Evolutionary conservation across 495 filamentous ascomycete species (phyloP), one percentile per base, ranked within the genome.

Genomic region (Hyaloscypha hepaticicola): DNA sequence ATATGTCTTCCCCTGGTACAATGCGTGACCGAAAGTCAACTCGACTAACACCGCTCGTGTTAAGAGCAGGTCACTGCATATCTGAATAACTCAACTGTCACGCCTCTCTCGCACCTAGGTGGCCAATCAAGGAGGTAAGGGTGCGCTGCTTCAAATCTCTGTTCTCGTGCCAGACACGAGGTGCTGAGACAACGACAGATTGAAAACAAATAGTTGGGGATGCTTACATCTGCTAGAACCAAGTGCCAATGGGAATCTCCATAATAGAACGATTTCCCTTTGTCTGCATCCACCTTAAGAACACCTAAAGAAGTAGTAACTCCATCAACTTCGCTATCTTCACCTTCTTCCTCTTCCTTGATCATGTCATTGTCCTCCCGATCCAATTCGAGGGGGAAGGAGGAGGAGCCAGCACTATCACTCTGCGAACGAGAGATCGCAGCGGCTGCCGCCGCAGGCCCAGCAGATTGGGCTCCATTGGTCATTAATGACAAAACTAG

Each of bases 401-500:
- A 60, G 21, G 58, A 63, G 9, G 69, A 69, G 14, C 58, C 65
- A 55, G 63, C 58, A 63, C 69, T 70, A 55, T 59, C 77, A 72
- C 80, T 88, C 55, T 82, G 79, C 53, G 86, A 84, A 27, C 82
- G 80, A 2, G 88, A 87, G 27, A 90, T 80, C 4, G 86, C 87
- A 41, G 87, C 84, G 57, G 82, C 75, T 11, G 87, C 84, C 19
- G 82, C 91, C 9, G 86, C 77, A 1, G 83, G 86, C 53, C 87
- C 85, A 73, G 79, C 85, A 66, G 86, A 75, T 68, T 84, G 81
- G n/a, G 78, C 77, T 55, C 92, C 93, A 76, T 93, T 93, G 68
- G 93, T 94, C 95, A 99, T 98, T 76, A 99, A 79, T 3, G 92
- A 96, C 58, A 99, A 76, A 59, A 99, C 95, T 72, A 99, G 79